These are phyloP conservation scores for Penicillium janthinellum DNA, from an alignment of 2,329 filamentous ascomycete genomes.

Conservation along the genomic window DNA sequence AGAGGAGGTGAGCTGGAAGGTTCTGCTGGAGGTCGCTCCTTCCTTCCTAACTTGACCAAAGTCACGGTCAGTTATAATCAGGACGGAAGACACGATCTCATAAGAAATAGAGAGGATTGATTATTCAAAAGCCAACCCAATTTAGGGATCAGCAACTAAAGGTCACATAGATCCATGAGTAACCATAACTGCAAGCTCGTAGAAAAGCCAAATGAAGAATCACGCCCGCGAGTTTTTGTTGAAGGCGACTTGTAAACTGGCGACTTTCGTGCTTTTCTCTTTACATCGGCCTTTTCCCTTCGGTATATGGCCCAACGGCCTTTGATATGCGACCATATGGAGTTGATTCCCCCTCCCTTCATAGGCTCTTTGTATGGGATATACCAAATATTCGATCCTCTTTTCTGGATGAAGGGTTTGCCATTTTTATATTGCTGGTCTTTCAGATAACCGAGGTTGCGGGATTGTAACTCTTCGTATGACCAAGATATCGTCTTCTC, in stretches of 20 bases:
- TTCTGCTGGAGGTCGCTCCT: too few species aligned
- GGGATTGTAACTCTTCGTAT: conserved; percentile 1
- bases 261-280: neutral
- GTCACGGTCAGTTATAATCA: too few species aligned
- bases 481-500: conserved; percentile 2
- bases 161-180: neutral
- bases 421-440: neutral
- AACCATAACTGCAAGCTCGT: neutral
- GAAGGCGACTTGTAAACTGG: neutral
- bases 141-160: neutral
- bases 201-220: neutral
- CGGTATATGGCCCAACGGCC: neutral
- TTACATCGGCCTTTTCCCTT: neutral
- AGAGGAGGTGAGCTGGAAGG: too few species aligned
- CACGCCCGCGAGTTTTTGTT: neutral
- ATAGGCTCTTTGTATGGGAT: conserved; percentile 9
- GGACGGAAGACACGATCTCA: too few species aligned
- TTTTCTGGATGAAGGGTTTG: neutral
- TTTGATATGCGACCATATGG: neutral
- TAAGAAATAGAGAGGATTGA: too few species aligned
- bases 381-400: neutral
- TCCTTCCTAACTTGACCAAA: too few species aligned
- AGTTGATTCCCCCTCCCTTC: neutral
- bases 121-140: neutral
- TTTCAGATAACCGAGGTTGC: conserved; percentile 6